Conservation (phyloP, 1,284 basidiomycete species). For the Takashimella koratensis region DNA sequence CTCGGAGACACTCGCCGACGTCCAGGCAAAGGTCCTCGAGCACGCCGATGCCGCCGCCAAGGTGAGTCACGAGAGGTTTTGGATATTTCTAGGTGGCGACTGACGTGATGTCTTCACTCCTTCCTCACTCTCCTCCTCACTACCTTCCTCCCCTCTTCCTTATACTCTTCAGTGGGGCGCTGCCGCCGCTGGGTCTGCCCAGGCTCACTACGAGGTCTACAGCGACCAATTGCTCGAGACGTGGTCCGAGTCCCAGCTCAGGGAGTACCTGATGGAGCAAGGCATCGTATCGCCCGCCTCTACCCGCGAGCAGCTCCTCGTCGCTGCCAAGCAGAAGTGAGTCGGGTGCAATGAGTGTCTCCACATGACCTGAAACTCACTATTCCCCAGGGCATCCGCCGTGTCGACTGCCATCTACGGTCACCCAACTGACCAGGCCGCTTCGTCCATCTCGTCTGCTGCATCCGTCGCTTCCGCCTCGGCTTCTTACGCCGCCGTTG, state of each 20-base stretch:
- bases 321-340: constrained; percentile 67
- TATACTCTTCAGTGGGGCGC: constrained; percentile 45
- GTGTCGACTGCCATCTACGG: constrained; percentile 59
- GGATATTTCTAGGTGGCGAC: too few relatives aligned
- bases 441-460: constrained; percentile 25
- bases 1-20: constrained; percentile 43
- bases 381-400: constrained; percentile 43
- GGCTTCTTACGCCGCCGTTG: constrained; percentile 53
- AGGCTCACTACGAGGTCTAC: constrained; percentile 61
- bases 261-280: constrained; percentile 79
- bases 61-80: too few relatives aligned
- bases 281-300: constrained; percentile 77
- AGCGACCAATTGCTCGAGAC: constrained; percentile 50
- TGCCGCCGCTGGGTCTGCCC: constrained; percentile 63
- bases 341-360: constrained; percentile 10
- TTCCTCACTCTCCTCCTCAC: too few relatives aligned
- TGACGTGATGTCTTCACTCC: too few relatives aligned
- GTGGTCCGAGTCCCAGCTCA: constrained; percentile 74
- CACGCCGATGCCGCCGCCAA: constrained; percentile 53
- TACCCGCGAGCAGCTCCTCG: constrained; percentile 70
- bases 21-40: constrained; percentile 55
- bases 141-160: too few relatives aligned
- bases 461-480: constrained; percentile 35
- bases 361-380: constrained; percentile 33
- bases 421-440: constrained; percentile 49